Percentiles rank a stretch among this genome's conserved stretches.
phyloP scores from a whole-genome alignment of 305 asterid species.

The Fraxinus platypoda region DNA sequence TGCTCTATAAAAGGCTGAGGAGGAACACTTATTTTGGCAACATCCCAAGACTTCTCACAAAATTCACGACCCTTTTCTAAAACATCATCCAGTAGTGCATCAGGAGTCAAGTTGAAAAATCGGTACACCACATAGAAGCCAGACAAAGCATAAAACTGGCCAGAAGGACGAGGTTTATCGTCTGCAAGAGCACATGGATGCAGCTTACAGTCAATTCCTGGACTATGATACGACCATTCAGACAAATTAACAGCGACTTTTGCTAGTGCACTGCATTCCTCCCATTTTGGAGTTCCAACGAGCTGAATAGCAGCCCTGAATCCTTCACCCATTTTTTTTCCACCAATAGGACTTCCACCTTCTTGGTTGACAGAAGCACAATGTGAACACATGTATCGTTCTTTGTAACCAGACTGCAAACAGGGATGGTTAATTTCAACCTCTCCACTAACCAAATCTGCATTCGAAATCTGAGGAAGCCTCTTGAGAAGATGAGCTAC shows the following conservation, averaged over 20 bases:
- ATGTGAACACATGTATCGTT: conserved; percentile 40
- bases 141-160: conserved; percentile 55
- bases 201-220: conserved; percentile 48
- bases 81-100: conserved; percentile 49
- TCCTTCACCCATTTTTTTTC: conserved; percentile 16
- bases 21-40: conserved; percentile 44
- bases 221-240: conserved; percentile 50
- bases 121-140: conserved; percentile 57
- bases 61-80: conserved; percentile 50
- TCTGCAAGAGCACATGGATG: conserved; percentile 56
- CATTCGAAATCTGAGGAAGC: conserved; percentile 38
- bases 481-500: conserved; percentile 50
- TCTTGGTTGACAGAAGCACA: conserved; percentile 37
- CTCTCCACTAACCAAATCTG: conserved; percentile 41
- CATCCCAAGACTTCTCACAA: conserved; percentile 50
- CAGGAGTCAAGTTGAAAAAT: conserved; percentile 47
- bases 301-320: conserved; percentile 35
- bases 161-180: conserved; percentile 46
- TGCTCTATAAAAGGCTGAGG: conserved; percentile 67
- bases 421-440: conserved; percentile 65
- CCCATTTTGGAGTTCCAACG: conserved; percentile 60
- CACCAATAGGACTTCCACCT: conserved; percentile 34
- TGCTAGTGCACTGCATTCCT: conserved; percentile 46
- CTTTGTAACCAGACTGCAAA: conserved; percentile 51
- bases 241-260: conserved; percentile 50